Conservation (phyloP, 495 filamentous ascomycete genomes). For the Daldinia vernicosa region DNA sequence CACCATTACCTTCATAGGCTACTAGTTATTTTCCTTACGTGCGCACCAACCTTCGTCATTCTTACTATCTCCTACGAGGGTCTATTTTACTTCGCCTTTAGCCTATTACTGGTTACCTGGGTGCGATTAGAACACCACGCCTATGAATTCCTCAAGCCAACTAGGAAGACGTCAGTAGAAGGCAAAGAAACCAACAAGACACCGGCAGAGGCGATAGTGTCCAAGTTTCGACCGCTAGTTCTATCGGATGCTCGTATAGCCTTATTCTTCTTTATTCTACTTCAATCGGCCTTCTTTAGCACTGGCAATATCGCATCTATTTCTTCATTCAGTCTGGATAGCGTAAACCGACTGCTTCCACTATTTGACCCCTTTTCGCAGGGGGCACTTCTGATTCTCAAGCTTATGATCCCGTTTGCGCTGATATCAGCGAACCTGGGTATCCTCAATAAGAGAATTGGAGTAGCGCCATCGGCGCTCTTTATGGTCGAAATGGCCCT, state of each 20-base stretch:
- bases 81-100: conserved; percentile 93
- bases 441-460: conserved; percentile 85
- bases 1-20: conserved; percentile 90
- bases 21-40: conserved; percentile 90
- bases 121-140: conserved; percentile 86
- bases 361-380: conserved; percentile 95
- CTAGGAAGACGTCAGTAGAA: conserved; percentile 37
- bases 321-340: conserved; percentile 93
- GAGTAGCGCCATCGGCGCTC: conserved; percentile 82
- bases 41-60: conserved; percentile 92
- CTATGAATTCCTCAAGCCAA: conserved; percentile 62
- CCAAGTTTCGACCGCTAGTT: conserved; percentile 73
- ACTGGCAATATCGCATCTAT: conserved; percentile 96
- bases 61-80: conserved; percentile 98
- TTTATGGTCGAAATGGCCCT: conserved; percentile 96
- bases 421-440: conserved; percentile 93
- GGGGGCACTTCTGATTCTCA: conserved; percentile 84
- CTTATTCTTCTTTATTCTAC: conserved; percentile 92
- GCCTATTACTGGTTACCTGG: conserved; percentile 84
- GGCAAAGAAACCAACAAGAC: conserved; percentile 35
- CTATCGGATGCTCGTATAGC: conserved; percentile 86
- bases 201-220: conserved; percentile 20
- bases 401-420: conserved; percentile 93
- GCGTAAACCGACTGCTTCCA: conserved; percentile 89
- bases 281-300: conserved; percentile 96